Evolutionary conservation across 1,284 basidiomycete species (phyloP).

Genomic region (Leccinum angustisporum): DNA sequence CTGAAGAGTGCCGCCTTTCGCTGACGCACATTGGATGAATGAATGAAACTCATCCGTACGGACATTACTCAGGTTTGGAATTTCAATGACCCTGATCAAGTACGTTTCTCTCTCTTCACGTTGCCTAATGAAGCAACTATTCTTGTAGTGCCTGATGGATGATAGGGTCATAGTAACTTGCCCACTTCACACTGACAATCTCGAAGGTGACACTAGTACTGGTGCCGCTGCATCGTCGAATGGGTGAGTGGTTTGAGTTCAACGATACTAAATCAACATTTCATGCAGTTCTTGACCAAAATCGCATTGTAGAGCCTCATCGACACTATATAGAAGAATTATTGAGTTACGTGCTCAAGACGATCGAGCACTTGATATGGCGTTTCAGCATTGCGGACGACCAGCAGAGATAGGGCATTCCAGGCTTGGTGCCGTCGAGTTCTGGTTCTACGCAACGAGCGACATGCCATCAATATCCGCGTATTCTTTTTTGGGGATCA

Average conservation of each 20-base stretch:
- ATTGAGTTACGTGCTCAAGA: slow-evolving; percentile 6
- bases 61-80: slow-evolving; percentile 33
- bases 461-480: background rate
- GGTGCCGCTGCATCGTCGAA: slow-evolving; percentile 10
- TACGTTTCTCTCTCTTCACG: slow-evolving; percentile 1
- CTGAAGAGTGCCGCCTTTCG: slow-evolving; percentile 24
- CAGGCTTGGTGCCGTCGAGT: background rate
- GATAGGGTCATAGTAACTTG: slow-evolving; percentile 9
- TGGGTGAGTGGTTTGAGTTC: slow-evolving; percentile 4
- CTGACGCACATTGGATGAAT: slow-evolving; percentile 17
- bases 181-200: slow-evolving; percentile 7
- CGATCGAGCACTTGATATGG: slow-evolving; percentile 17
- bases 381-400: slow-evolving; percentile 11
- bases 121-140: background rate
- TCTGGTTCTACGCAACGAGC: slow-evolving; percentile 2
- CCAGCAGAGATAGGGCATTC: background rate
- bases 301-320: slow-evolving; percentile 4
- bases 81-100: slow-evolving; percentile 27
- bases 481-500: background rate
- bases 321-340: background rate
- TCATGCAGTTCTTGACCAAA: background rate
- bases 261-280: background rate
- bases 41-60: slow-evolving; percentile 24
- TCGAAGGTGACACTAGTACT: background rate
- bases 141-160: slow-evolving; percentile 11